Conservation (phyloP, 371 early-diverging fungal genomes). For the Phascolomyces articulosus region DNA sequence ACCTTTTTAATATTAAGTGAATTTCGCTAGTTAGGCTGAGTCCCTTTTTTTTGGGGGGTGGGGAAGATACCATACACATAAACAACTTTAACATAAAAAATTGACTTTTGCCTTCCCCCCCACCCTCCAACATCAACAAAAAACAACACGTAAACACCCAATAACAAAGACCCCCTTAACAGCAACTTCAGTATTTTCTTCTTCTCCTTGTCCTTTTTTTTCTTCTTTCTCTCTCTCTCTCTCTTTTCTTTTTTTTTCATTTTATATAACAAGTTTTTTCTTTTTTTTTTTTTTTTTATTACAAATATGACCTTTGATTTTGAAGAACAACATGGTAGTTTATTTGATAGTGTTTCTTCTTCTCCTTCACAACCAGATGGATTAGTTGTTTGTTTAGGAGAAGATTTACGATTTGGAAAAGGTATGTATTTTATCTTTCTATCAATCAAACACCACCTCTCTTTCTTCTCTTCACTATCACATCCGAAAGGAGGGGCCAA, state of each 20-base stretch:
- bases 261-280: background rate
- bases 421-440: constrained; percentile 14
- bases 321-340: constrained; percentile 35
- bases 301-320: constrained; percentile 42
- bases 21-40: too few relatives aligned
- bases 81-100: too few relatives aligned
- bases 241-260: background rate
- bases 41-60: too few relatives aligned
- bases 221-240: background rate
- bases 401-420: constrained; percentile 34
- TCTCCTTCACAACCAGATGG: constrained; percentile 14
- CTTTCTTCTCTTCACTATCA: too few relatives aligned
- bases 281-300: background rate
- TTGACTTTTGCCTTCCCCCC: too few relatives aligned
- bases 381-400: constrained; percentile 30
- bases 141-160: background rate
- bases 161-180: background rate
- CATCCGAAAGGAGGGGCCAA: too few relatives aligned
- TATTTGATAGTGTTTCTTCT: constrained; percentile 24
- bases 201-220: constrained; percentile 3
- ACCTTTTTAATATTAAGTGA: too few relatives aligned
- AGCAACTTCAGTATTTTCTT: constrained; percentile 3
- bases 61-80: too few relatives aligned
- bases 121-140: too few relatives aligned
- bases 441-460: too few relatives aligned